Conservation (phyloP, 331 rosid genomes). For the Quercus lobata region DNA sequence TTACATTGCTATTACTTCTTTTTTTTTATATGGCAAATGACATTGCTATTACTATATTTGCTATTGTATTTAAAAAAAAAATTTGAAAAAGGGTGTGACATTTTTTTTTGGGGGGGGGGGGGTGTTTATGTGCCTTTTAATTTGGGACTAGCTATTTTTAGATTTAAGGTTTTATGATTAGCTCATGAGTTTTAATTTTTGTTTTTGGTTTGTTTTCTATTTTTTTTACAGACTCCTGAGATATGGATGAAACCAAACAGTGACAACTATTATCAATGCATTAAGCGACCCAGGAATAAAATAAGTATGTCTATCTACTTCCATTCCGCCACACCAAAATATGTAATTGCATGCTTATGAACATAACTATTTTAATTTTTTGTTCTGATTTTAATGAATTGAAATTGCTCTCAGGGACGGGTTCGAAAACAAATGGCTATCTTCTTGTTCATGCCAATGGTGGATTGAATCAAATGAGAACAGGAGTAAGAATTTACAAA, state of each 20-base stretch:
- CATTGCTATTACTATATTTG: too few species aligned
- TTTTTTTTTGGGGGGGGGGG: too few species aligned
- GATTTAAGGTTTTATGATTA: background rate
- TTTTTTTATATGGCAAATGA: background rate
- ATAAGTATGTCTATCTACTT: conserved; percentile 44
- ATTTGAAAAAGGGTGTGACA: too few species aligned
- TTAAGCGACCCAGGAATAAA: conserved; percentile 50
- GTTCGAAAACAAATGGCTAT: conserved; percentile 72
- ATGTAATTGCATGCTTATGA: background rate
- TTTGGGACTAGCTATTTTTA: background rate
- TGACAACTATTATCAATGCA: conserved; percentile 56
- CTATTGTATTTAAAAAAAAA: too few species aligned
- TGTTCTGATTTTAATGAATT: background rate
- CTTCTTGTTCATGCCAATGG: conserved; percentile 93
- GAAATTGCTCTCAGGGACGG: conserved; percentile 30
- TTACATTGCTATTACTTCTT: too few species aligned
- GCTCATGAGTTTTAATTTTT: background rate
- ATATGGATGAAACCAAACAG: conserved; percentile 90
- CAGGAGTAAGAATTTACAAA: conserved; percentile 60
- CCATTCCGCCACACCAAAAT: background rate
- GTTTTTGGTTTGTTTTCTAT: background rate
- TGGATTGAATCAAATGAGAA: conserved; percentile 99
- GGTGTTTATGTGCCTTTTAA: background rate
- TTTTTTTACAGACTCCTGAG: conserved; percentile 55
- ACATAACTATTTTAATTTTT: background rate